phyloP scores from a whole-genome alignment of 768 basidiomycete genomes.

The Melanogaster broomeanus region DNA sequence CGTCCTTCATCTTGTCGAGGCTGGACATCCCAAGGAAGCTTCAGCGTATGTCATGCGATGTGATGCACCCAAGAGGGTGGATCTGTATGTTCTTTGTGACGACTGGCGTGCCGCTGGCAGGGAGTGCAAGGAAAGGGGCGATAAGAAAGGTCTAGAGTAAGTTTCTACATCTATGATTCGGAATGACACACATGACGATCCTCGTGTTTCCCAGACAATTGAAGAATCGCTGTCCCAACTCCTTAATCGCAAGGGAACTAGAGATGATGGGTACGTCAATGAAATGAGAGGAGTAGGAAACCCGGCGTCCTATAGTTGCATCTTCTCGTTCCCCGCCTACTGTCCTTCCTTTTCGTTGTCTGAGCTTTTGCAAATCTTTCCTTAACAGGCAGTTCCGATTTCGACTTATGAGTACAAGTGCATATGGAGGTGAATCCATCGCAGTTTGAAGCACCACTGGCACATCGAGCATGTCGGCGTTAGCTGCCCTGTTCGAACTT shows the following conservation, averaged over 20 bases:
- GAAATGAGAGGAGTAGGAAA: conserved; percentile 48
- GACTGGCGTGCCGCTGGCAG: conserved; percentile 89
- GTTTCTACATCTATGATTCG: conserved; percentile 34
- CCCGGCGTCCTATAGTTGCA: background rate
- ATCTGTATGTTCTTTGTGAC: conserved; percentile 86
- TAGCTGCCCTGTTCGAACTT: no score
- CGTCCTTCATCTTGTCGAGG: conserved; percentile 74
- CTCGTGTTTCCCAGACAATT: conserved; percentile 54
- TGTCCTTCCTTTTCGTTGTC: background rate
- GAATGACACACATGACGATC: conserved; percentile 1
- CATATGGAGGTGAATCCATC: no score
- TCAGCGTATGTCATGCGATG: conserved; percentile 78
- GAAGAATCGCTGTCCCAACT: conserved; percentile 74
- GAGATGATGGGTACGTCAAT: conserved; percentile 64
- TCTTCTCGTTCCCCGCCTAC: no score
- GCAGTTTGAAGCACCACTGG: no score
- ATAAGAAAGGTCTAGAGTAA: conserved; percentile 84
- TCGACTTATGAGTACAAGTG: no score
- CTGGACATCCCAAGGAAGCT: conserved; percentile 78
- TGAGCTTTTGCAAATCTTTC: no score
- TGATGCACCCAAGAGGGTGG: conserved; percentile 78
- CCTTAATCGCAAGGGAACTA: conserved; percentile 76
- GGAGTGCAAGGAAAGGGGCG: conserved; percentile 87
- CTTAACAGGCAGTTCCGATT: no score
- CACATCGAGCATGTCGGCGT: no score